Base-by-base conservation (phyloP, 148 eudicot genomes). In the Vaccinium myrtillus region DNA sequence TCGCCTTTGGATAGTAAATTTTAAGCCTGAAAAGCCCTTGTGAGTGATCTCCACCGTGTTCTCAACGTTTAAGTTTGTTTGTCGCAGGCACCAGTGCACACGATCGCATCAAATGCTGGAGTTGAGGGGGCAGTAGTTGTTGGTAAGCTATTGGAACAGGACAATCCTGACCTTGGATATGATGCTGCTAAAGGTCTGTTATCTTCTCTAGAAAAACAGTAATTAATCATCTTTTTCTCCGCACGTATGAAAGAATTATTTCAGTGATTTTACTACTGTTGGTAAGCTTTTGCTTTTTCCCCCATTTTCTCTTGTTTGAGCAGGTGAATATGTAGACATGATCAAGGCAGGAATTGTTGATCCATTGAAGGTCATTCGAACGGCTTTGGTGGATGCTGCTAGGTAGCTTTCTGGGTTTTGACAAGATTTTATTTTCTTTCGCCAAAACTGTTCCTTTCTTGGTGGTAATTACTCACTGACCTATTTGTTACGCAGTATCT, bases 251-350 rank as follows among this genome's bases (percentile, higher is more conserved):
- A 23, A 18, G 51, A 61, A 11, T 63, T 59, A 2, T 39, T 12
- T 2, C 39, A 2, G 39, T 6, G 65, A 18, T 81, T 58, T 67
- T 78, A 12, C 27, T 18, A 0, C 5, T n/a, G n/a, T 75, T 51
- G 63, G 65, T 16, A 19, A 43, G 16, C 3, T 11, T 65, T 39
- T 4, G 59, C 48, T 14, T 36, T 71, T 71, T 19, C 1, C 75
- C 8, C 75, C 75, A 8, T 3, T 48, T 77, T 58, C 32, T 11
- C 27, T 54, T 67, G 77, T 51, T n/a, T 30, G 84, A 80, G 59
- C 94, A 95, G 98, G 96, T 83, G 94, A 93, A 87, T 95, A 95
- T 71, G 98, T 95, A 25, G 91, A 95, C 84, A 95, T 95, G 98
- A 93, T 95, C 19, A 93, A 94, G 85, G 88, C 94, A 12, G 98